These are phyloP conservation scores for Colletotrichum viniferum DNA, from an alignment of 2,329 filamentous ascomycete species.

Conservation along the genomic window DNA sequence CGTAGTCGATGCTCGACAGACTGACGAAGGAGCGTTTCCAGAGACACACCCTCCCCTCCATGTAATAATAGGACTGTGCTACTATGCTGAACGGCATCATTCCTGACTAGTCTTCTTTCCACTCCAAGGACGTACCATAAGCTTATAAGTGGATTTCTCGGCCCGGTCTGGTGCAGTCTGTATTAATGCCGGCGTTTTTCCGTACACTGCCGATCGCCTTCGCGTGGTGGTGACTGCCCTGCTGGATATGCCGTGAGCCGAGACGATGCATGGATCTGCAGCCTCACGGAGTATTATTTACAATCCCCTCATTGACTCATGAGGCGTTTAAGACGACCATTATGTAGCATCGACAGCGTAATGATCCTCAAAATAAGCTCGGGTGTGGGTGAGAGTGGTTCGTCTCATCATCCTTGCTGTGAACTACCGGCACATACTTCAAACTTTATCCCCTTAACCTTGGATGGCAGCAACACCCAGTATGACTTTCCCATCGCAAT, in stretches of 20 bases:
- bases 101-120: not conserved
- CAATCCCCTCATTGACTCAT: not conserved
- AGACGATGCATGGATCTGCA: not conserved
- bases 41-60: not conserved
- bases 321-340: not conserved
- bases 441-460: not conserved
- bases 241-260: not conserved
- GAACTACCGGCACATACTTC: not conserved
- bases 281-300: not conserved
- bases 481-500: not conserved
- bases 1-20: not conserved
- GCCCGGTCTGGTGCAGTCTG: not conserved
- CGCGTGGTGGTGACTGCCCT: not conserved
- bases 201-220: not conserved
- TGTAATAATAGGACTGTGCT: not conserved
- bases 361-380: not conserved
- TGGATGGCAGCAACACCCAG: not conserved
- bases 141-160: not conserved
- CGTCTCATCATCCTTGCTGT: not conserved
- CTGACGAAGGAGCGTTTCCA: not conserved
- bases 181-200: not conserved
- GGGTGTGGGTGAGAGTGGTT: not conserved
- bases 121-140: too few relatives aligned
- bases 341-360: not conserved
- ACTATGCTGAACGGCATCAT: not conserved